Evolutionary conservation across 768 basidiomycete species (phyloP).

Genomic region (Trametes coccinea): DNA sequence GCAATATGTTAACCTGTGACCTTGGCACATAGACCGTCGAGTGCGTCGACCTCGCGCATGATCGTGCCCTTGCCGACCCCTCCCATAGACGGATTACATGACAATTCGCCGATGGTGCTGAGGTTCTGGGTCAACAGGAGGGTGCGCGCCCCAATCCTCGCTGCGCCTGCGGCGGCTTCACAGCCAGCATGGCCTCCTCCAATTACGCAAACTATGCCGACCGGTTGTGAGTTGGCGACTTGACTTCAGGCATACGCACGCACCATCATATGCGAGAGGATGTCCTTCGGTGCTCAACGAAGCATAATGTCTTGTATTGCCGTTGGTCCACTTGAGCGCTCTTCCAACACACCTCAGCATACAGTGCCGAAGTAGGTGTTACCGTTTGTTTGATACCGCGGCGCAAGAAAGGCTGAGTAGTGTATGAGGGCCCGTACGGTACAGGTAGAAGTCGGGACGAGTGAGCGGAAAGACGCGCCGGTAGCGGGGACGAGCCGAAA

Average conservation of each 20-base stretch:
- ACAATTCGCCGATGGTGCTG: conserved; percentile 80
- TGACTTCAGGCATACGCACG: neutral
- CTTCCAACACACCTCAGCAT: conserved; percentile 11
- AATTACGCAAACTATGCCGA: conserved; percentile 68
- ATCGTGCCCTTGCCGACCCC: conserved; percentile 91
- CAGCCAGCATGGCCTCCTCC: conserved; percentile 94
- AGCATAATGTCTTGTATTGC: conserved; percentile 4
- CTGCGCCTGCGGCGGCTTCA: conserved; percentile 86
- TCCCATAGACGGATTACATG: conserved; percentile 91
- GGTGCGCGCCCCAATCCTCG: conserved; percentile 79
- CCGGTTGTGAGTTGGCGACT: neutral
- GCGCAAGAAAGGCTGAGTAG: too few relatives aligned
- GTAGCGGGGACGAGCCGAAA: neutral
- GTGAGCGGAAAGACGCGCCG: neutral
- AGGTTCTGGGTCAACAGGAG: conserved; percentile 79
- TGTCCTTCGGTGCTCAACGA: conserved; percentile 9
- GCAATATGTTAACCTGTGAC: conserved; percentile 61
- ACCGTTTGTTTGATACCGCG: neutral
- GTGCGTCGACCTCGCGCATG: conserved; percentile 87
- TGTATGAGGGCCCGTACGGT: neutral
- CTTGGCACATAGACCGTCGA: conserved; percentile 83
- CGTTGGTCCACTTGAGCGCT: neutral
- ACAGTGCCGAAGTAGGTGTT: neutral
- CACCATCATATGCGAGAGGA: conserved; percentile 26
- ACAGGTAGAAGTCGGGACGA: neutral